phyloP scores from a whole-genome alignment of 805 yeast genomes.

The Nakazawaea peltata region DNA sequence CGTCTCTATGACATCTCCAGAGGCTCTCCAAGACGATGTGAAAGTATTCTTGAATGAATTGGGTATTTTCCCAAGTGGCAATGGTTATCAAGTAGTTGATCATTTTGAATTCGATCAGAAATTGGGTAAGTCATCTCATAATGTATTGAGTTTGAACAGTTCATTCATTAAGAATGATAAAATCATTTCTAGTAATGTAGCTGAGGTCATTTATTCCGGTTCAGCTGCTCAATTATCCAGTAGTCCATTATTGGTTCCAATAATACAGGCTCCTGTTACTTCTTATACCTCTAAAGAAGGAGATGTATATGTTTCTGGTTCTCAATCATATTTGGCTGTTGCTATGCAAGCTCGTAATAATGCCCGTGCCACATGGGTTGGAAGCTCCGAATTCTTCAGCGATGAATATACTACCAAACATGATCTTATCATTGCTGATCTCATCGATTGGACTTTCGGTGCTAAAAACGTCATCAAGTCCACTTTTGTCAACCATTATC shows the following conservation, averaged over 20 bases:
- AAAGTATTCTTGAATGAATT: conserved; percentile 66
- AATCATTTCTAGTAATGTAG: conserved; percentile 13
- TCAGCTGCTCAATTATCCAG: conserved; percentile 66
- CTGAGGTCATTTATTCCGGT: conserved; percentile 28
- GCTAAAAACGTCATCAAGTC: conserved; percentile 56
- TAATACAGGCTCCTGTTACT: conserved; percentile 57
- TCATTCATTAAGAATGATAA: conserved; percentile 23
- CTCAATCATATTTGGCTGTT: conserved; percentile 67
- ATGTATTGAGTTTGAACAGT: conserved; percentile 16
- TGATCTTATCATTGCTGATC: conserved; percentile 31
- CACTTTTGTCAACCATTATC: conserved; percentile 45
- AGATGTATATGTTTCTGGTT: conserved; percentile 70
- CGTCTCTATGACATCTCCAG: conserved; percentile 48
- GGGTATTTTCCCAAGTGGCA: conserved; percentile 82
- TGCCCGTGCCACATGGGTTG: conserved; percentile 77
- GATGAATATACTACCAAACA: conserved; percentile 26
- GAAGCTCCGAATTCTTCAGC: conserved; percentile 50
- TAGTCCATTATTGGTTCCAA: conserved; percentile 62
- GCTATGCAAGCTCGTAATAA: conserved; percentile 75
- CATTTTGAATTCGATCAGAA: conserved; percentile 35
- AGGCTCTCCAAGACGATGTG: conserved; percentile 49
- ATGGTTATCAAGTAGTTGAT: conserved; percentile 55
- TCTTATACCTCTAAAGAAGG: conserved; percentile 46
- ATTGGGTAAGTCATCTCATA: conserved; percentile 14
- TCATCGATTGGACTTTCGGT: conserved; percentile 69